Conservation (phyloP, 371 early-diverging fungal genomes). For the Paraphysoderma sedebokerense region DNA sequence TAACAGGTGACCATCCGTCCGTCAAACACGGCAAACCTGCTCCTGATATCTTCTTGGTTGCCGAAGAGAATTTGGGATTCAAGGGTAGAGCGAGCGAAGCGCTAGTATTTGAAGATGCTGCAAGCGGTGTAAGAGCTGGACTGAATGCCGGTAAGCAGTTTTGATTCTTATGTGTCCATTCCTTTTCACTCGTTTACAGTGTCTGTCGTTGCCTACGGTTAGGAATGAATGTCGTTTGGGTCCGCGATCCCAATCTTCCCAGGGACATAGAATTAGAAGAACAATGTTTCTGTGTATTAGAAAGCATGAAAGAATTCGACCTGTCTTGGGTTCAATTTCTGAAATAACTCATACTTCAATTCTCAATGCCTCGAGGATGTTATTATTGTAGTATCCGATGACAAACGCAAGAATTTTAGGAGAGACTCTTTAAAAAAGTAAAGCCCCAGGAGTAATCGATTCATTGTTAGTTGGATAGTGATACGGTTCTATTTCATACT, state of each 20-base stretch:
- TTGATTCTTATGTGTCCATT: no score
- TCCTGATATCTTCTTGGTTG: slow-evolving; percentile 26
- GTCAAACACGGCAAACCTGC: slow-evolving; percentile 22
- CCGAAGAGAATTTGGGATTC: slow-evolving; percentile 5
- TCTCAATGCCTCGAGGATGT: no score
- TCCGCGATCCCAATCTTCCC: slow-evolving; percentile 18
- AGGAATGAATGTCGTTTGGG: slow-evolving; percentile 22
- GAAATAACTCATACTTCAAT: no score
- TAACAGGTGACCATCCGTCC: slow-evolving; percentile 17
- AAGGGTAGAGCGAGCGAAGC: neutral
- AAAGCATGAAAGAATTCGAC: slow-evolving; percentile 11
- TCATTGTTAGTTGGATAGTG: no score
- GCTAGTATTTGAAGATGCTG: slow-evolving; percentile 31
- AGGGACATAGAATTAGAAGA: slow-evolving; percentile 6
- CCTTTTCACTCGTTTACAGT: no score
- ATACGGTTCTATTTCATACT: no score
- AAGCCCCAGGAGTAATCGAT: no score
- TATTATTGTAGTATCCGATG: no score
- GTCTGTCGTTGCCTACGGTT: no score
- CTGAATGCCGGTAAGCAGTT: slow-evolving; percentile 20
- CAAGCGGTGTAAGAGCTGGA: slow-evolving; percentile 19
- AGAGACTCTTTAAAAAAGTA: no score
- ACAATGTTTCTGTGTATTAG: slow-evolving; percentile 2
- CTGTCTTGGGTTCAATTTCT: slow-evolving; percentile 13
- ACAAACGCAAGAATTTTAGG: no score